These are phyloP conservation scores for Candida albicans DNA, from an alignment of 1,139 yeast species.

Conservation along the genomic window DNA sequence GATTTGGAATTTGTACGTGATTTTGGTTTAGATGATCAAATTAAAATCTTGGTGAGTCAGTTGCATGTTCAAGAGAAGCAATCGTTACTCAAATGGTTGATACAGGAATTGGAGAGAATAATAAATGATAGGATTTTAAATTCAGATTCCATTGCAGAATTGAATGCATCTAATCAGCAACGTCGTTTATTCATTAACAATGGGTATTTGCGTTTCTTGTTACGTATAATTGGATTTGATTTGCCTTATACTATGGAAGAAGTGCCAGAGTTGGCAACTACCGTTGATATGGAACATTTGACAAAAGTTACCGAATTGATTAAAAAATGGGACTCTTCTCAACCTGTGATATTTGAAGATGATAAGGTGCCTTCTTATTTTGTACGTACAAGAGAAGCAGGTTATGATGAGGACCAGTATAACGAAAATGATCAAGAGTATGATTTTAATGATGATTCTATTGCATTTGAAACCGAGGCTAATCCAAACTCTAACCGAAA, in stretches of 20 bases:
- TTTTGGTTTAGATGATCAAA: slow-evolving; percentile 35
- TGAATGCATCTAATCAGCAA: slow-evolving; percentile 20
- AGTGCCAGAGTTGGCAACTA: slow-evolving; percentile 28
- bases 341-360: slow-evolving; percentile 42
- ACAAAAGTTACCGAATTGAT: slow-evolving; percentile 25
- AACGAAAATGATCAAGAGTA: slow-evolving; percentile 20
- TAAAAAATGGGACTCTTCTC: slow-evolving; percentile 32
- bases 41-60: slow-evolving; percentile 50
- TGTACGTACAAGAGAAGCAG: slow-evolving; percentile 26
- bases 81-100: slow-evolving; percentile 43
- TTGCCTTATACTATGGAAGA: slow-evolving; percentile 38
- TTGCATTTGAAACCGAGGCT: slow-evolving; percentile 38
- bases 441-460: slow-evolving; percentile 25
- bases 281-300: slow-evolving; percentile 21
- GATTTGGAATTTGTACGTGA: slow-evolving; percentile 40
- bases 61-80: slow-evolving; percentile 47
- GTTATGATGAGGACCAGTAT: slow-evolving; percentile 18
- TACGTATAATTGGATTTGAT: slow-evolving; percentile 36
- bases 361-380: slow-evolving; percentile 40
- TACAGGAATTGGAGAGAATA: slow-evolving; percentile 36
- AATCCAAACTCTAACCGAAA: slow-evolving; percentile 14
- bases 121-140: slow-evolving; percentile 22
- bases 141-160: slow-evolving; percentile 12
- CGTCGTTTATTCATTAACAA: slow-evolving; percentile 36
- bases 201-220: slow-evolving; percentile 34